Evolutionary conservation across 805 yeast species (phyloP).

Genomic region (Saturnispora sekii): DNA sequence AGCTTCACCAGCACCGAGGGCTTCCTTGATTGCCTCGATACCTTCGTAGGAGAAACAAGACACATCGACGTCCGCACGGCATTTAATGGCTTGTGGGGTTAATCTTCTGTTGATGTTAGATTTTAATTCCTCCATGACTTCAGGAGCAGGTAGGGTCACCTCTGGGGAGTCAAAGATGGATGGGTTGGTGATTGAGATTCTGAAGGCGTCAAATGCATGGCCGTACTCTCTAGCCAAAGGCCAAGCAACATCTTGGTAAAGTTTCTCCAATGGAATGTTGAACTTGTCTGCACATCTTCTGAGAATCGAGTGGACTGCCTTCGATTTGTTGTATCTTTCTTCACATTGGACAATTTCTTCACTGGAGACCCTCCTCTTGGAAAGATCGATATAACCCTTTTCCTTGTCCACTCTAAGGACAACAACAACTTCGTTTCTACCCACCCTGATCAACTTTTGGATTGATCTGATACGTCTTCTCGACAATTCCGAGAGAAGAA

Average conservation of each 20-base stretch:
- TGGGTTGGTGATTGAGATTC: slow-evolving; percentile 87
- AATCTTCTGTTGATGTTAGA: slow-evolving; percentile 83
- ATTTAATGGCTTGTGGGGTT: slow-evolving; percentile 96
- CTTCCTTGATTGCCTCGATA: slow-evolving; percentile 89
- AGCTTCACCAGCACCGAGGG: slow-evolving; percentile 79
- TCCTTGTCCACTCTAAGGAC: slow-evolving; percentile 97
- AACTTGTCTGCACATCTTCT: slow-evolving; percentile 98
- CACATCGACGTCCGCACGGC: slow-evolving; percentile 97
- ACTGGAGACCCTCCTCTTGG: slow-evolving; percentile 95
- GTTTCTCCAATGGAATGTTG: slow-evolving; percentile 71
- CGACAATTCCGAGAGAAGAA: slow-evolving; percentile 85
- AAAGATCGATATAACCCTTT: slow-evolving; percentile 94
- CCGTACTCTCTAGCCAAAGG: slow-evolving; percentile 93
- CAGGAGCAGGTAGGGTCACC: slow-evolving; percentile 59
- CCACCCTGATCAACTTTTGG: slow-evolving; percentile 95
- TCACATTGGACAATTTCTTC: slow-evolving; percentile 97
- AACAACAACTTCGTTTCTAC: slow-evolving; percentile 96
- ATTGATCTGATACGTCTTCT: slow-evolving; percentile 98
- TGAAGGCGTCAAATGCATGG: slow-evolving; percentile 96
- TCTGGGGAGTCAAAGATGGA: slow-evolving; percentile 62
- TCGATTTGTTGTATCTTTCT: slow-evolving; percentile 92
- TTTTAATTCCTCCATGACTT: slow-evolving; percentile 74
- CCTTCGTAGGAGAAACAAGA: slow-evolving; percentile 97
- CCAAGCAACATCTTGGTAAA: slow-evolving; percentile 92
- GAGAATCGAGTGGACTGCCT: slow-evolving; percentile 95